Percentiles rank a stretch among this genome's conserved stretches.
Conservation (phyloP, 768 basidiomycete genomes). For the Peribolospora baueri region DNA sequence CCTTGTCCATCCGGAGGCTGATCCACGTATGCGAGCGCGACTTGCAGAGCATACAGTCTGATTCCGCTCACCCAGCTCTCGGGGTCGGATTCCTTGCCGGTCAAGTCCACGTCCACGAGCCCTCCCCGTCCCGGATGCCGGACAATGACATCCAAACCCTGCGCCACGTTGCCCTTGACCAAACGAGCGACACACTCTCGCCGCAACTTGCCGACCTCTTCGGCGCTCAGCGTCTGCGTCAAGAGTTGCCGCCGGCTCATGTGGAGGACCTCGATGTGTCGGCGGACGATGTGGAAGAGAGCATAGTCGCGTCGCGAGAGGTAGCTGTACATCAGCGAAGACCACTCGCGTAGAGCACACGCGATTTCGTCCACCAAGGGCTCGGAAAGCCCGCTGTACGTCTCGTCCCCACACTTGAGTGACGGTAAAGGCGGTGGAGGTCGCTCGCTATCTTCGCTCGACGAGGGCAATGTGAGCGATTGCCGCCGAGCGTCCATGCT, state of each 20-base stretch:
- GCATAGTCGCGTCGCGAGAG: constrained; percentile 70
- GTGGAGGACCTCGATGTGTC: constrained; percentile 75
- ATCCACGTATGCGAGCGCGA: constrained; percentile 19
- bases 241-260: constrained; percentile 75
- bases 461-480: neutral
- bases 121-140: constrained; percentile 77
- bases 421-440: constrained; percentile 71
- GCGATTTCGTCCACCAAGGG: constrained; percentile 95
- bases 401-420: constrained; percentile 87
- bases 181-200: constrained; percentile 68
- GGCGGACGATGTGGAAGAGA: constrained; percentile 60
- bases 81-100: constrained; percentile 44
- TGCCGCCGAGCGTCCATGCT: too few relatives aligned
- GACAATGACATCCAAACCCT: constrained; percentile 86
- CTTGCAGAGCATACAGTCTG: constrained; percentile 76
- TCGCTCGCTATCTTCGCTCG: constrained; percentile 23
- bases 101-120: constrained; percentile 68
- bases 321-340: constrained; percentile 70
- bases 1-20: neutral
- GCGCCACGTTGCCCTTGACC: constrained; percentile 70
- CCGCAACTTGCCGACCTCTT: constrained; percentile 59
- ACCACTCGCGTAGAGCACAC: constrained; percentile 88
- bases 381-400: constrained; percentile 50
- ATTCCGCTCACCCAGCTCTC: constrained; percentile 72
- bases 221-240: constrained; percentile 53